Evolutionary conservation across 2,329 filamentous ascomycete genomes (phyloP), one percentile per base, ranked within the genome.

Genomic region (Mycosphaerella sp.): DNA sequence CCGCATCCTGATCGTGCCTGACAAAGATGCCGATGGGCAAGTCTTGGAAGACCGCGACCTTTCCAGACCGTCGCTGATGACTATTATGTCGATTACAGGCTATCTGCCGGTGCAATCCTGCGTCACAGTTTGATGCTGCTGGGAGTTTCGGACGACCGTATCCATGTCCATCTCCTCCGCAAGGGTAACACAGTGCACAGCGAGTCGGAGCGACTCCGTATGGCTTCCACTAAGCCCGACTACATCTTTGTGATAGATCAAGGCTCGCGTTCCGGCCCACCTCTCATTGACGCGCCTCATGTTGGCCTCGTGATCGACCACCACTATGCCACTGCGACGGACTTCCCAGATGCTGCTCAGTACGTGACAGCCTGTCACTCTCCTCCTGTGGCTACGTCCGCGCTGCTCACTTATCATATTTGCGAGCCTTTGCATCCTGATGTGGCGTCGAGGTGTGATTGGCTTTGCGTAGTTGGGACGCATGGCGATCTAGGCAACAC

Each of bases 221-320:
- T 86, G 71, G 63, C 73, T 0, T 64, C 69, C 0, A 69, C 74
- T 28, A 60, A 73, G 1, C 79, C 82, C 1, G 68, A 68, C 0
- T 85, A 77, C 59, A 73, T 86, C 48, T 81, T 86, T 62, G 74
- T 85, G 1, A 71, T 86, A 3, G 83, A 85, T 57, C 82, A 86
- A 63, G 82, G 83, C 12, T 82, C 81, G 36, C 73, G 78, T 13
- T 71, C 70, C 39, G 76, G 74, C 0, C 74, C 75, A 4, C 75
- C 80, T 1, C 65, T 86, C 9, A 72, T 82, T 17, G 72, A 79
- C 32, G 57, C 60, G 1, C 64, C 71, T 0, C 73, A 79, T 43
- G 75, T 71, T 44, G 75, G 74, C 1, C 66, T 86, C 3, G 68
- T 87, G 10, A 81, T 86, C 52, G 83, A 86, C 59, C 82, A 86